Percentiles rank a stretch among this genome's conserved stretches.
These are phyloP conservation scores for Cenchrus americanus DNA, from an alignment of 176 grass and related monocot species.

Conservation along the genomic window DNA sequence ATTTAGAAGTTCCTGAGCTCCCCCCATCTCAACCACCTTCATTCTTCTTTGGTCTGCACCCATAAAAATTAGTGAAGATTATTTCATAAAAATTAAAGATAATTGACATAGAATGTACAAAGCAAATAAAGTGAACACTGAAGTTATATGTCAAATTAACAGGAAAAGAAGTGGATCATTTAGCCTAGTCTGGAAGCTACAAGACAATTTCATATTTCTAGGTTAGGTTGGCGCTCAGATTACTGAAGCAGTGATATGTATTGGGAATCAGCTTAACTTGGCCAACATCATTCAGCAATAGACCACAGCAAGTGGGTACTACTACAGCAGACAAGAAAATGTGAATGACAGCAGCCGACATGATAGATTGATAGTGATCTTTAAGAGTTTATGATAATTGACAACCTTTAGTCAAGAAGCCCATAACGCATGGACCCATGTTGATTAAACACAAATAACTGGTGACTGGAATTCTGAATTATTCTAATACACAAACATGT, in stretches of 20 bases:
- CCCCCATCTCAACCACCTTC: slow-evolving; percentile 91
- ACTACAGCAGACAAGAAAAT: background rate
- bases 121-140: slow-evolving; percentile 12
- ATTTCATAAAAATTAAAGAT: slow-evolving; percentile 22
- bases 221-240: background rate
- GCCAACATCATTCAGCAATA: background rate
- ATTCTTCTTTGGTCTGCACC: slow-evolving; percentile 82
- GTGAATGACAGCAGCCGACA: slow-evolving; percentile 8
- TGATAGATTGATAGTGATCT: slow-evolving; percentile 4
- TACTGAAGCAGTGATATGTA: background rate
- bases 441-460: slow-evolving; percentile 5
- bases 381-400: slow-evolving; percentile 18
- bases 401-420: slow-evolving; percentile 24
- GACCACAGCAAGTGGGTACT: background rate
- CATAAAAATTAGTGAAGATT: slow-evolving; percentile 14
- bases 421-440: slow-evolving; percentile 1
- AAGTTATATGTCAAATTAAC: slow-evolving; percentile 17
- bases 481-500: background rate
- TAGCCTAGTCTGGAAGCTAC: background rate
- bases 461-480: background rate
- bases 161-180: slow-evolving; percentile 4
- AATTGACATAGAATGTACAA: background rate
- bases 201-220: background rate
- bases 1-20: slow-evolving; percentile 84
- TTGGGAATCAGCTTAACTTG: slow-evolving; percentile 12